phyloP scores from a whole-genome alignment of 2,329 filamentous ascomycete genomes.

The Ascochyta koolunga region DNA sequence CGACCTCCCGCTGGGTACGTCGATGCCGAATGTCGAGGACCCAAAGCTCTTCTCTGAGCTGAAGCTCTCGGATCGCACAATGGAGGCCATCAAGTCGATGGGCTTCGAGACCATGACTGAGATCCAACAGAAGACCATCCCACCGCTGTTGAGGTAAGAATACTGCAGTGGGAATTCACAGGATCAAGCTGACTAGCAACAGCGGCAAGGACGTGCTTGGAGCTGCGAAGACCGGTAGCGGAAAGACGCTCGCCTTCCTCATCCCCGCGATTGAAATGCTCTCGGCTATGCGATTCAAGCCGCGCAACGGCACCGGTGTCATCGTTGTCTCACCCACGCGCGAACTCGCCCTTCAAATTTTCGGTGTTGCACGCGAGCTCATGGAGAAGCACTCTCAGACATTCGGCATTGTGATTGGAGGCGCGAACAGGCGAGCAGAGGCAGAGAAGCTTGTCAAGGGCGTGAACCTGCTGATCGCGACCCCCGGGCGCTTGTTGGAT shows the following conservation, averaged over 20 bases:
- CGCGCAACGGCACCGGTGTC: constrained; percentile 82
- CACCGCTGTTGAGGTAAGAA: constrained; percentile 72
- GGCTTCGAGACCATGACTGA: constrained; percentile 95
- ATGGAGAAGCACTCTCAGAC: constrained; percentile 95
- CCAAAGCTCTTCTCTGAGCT: constrained; percentile 79
- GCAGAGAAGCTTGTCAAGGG: constrained; percentile 93
- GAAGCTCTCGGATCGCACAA: constrained; percentile 84
- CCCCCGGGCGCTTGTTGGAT: constrained; percentile 89
- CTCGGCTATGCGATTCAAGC: constrained; percentile 88
- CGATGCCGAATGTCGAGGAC: constrained; percentile 66
- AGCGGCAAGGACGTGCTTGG: constrained; percentile 86
- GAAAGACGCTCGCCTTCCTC: constrained; percentile 93
- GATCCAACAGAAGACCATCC: constrained; percentile 87
- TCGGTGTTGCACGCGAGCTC: constrained; percentile 90
- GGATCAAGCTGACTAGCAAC: not conserved
- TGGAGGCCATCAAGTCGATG: constrained; percentile 89
- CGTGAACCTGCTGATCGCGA: constrained; percentile 92
- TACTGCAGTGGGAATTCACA: no score
- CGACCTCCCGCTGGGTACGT: constrained; percentile 62
- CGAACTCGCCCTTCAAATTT: constrained; percentile 94
- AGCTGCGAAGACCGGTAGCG: constrained; percentile 93
- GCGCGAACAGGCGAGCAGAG: constrained; percentile 88
- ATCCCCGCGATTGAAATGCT: constrained; percentile 96
- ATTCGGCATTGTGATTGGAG: constrained; percentile 94
- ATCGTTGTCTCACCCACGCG: constrained; percentile 92